Base-by-base conservation (phyloP, 2,329 filamentous ascomycete species). In the Beauveria sp. region DNA sequence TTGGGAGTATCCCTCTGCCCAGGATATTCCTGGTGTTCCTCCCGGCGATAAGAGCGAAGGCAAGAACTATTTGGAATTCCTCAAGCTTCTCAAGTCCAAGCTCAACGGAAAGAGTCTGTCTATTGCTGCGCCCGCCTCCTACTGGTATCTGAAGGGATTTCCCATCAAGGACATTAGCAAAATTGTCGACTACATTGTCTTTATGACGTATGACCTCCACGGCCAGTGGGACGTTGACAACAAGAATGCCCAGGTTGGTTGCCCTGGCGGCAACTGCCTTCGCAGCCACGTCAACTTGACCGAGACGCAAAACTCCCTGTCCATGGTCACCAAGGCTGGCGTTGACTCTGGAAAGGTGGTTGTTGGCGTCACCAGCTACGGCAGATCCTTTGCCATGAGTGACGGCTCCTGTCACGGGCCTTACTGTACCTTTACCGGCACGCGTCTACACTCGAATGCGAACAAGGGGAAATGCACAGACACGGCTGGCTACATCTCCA, bases 231-330 rank as follows among this genome's bases (percentile, higher is more conserved):
- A 73, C 55, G 58, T 54, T 34, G 20, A 10, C 20, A 43, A 7
- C 55, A 55, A 72, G 52, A 63, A 2, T 71, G 59, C 71, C 0
- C 59, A 58, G 8, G 34, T 63, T 3, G 73, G 71, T 8, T 78
- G 75, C 58, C 1, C 53, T 40, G 0, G 18, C 3, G 70, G 72
- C 3, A 70, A 67, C 63, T 74, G 71, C 46, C 65, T 74, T 1
- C 66, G 75, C 1, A 69, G 66, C 3, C 71, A 75, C 47, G 67
- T 76, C 28, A 77, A 77, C 64, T 42, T 67, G 26, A 77, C 75
- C 0, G 73, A 76, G 60, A 76, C 72, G n/a, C 20, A 38, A 26
- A 49, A 20, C 34, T 22, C 28, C 5, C 14, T 52, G 49, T 14
- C 16, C 28, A 52, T 52, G 49, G 46, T 55, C 18, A 43, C 38